Evolutionary conservation across 371 early-diverging fungal genomes (phyloP).

Genomic region (Rhizopus arrhizus): DNA sequence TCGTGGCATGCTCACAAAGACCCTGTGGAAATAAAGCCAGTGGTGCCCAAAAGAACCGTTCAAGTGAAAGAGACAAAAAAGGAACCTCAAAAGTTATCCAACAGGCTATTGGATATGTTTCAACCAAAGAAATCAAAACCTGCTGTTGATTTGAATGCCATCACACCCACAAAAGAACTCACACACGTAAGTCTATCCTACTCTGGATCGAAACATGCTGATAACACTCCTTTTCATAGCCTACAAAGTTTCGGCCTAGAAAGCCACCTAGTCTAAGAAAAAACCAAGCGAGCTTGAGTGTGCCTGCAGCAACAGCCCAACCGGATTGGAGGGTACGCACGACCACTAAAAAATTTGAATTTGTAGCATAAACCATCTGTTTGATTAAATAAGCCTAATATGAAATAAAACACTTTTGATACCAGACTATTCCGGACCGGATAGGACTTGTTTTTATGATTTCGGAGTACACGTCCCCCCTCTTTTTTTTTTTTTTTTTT

Average conservation of each 20-base stretch:
- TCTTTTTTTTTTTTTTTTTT: conserved; percentile 11
- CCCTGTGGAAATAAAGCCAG: neutral
- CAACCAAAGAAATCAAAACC: conserved; percentile 10
- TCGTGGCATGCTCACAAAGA: no score
- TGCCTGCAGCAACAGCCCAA: conserved; percentile 25
- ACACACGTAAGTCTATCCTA: conserved; percentile 16
- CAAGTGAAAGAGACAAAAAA: neutral
- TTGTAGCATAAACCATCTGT: neutral
- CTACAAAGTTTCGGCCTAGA: conserved; percentile 25
- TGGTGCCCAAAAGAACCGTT: neutral
- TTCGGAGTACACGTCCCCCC: neutral
- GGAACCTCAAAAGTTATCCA: conserved; percentile 21
- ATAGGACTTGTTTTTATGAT: neutral
- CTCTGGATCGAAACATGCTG: neutral
- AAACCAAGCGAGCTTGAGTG: neutral
- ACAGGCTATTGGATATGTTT: conserved; percentile 23
- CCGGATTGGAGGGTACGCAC: conserved; percentile 28
- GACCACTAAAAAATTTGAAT: conserved; percentile 15
- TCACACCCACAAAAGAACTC: conserved; percentile 1
- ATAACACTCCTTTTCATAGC: conserved; percentile 6
- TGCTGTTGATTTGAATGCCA: neutral
- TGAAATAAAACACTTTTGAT: no score
- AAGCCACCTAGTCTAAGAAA: conserved; percentile 30
- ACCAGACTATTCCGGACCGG: neutral
- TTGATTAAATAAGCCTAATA: no score